Evolutionary conservation across 257 asterid species (phyloP).

Genomic region (Gynochthodes officinalis): DNA sequence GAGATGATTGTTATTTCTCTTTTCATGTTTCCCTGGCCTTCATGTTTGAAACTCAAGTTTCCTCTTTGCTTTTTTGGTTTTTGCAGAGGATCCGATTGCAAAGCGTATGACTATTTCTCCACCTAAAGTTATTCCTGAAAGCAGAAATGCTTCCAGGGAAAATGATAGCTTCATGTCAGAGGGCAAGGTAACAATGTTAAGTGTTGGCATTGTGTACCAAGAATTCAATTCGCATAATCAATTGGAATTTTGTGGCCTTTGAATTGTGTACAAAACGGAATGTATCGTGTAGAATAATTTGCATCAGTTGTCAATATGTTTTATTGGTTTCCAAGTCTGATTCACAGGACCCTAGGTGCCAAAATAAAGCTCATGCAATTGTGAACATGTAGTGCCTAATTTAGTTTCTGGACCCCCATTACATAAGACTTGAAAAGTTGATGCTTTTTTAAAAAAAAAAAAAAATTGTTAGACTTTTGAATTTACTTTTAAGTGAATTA

Average conservation of each 20-base stretch:
- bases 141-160: constrained; percentile 30
- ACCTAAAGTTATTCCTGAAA: constrained; percentile 42
- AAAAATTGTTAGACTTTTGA: background rate
- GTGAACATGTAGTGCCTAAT: background rate
- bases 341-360: background rate
- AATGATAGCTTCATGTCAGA: constrained; percentile 27
- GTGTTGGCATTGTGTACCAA: background rate
- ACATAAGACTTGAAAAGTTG: background rate
- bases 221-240: background rate
- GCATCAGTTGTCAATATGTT: background rate
- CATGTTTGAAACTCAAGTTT: constrained; percentile 7
- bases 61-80: constrained; percentile 24
- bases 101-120: constrained; percentile 42
- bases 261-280: background rate
- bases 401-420: background rate
- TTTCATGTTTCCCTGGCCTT: background rate
- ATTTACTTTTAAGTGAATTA: background rate
- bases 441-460: too few species aligned
- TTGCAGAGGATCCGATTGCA: constrained; percentile 86
- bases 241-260: constrained; percentile 1
- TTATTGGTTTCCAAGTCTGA: background rate
- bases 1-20: background rate
- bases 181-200: constrained; percentile 10
- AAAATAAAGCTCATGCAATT: background rate
- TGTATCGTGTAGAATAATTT: background rate